Conservation (phyloP, 2,329 filamentous ascomycete genomes). For the Orbilia quercus region DNA sequence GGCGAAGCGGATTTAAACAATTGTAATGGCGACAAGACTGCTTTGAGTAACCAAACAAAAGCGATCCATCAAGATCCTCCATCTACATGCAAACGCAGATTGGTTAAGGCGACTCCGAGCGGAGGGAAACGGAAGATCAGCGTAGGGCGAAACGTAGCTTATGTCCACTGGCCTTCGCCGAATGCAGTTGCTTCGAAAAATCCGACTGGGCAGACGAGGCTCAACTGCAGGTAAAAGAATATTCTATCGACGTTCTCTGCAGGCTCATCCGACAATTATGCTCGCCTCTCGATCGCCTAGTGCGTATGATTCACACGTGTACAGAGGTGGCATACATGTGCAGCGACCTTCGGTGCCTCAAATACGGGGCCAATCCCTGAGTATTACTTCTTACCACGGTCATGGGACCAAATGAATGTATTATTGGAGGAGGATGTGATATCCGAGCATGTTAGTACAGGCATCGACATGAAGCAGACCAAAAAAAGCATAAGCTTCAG, state of each 20-base stretch:
- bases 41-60: conserved; percentile 22
- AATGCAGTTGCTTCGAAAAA: background rate
- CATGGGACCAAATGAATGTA: conserved; percentile 38
- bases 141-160: conserved; percentile 10
- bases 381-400: conserved; percentile 34
- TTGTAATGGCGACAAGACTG: background rate
- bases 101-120: conserved; percentile 25
- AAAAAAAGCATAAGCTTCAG: conserved; percentile 11
- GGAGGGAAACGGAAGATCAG: conserved; percentile 33
- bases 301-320: conserved; percentile 52
- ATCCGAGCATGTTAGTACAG: conserved; percentile 25
- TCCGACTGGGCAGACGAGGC: conserved; percentile 18
- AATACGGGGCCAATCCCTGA: conserved; percentile 32
- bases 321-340: conserved; percentile 35
- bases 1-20: conserved; percentile 8
- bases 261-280: background rate
- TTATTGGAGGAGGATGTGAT: conserved; percentile 14
- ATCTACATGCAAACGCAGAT: background rate
- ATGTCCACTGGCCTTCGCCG: background rate
- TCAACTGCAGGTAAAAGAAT: conserved; percentile 34
- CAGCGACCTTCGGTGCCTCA: conserved; percentile 29
- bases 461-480: conserved; percentile 6
- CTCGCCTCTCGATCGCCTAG: conserved; percentile 32
- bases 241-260: conserved; percentile 37
- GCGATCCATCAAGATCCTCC: conserved; percentile 5